Evolutionary conservation across 208 protist species (phyloP), one percentile per base, ranked within the genome.

Genomic region (Trypanosoma brucei): DNA sequence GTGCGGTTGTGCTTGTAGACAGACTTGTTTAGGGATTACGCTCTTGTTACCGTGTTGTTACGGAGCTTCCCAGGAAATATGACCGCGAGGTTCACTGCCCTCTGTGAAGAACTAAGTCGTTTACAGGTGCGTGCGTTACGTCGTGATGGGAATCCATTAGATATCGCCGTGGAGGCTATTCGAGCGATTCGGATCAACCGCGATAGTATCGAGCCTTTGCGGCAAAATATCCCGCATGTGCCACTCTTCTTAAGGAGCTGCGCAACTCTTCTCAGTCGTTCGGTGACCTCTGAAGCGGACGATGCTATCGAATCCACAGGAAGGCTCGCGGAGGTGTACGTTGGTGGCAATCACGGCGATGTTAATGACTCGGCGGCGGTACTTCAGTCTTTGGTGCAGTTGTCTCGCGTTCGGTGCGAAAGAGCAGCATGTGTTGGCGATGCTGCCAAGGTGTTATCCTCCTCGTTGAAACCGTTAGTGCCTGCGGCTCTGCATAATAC

Each of bases 71-170:
- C 11, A 46, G 31, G n/a, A 7, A 36, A 9, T 37, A 69, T 70
- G 65, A 45, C 45, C 31, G 30, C 40, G n/a, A 39, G 22, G n/a
- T 78, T 88, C 68, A 42, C 50, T 33, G 37, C 59, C 0, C 49
- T 93, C 13, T 93, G 81, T 50, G 63, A 86, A 13, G 84, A 94
- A 62, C 68, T 95, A 59, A 64, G 76, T 5, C 71, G 70, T n/a
- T 62, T 95, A 6, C 89, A 95, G 55, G 57, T 95, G 39, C 72
- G 75, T 35, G 54, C 93, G 59, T 75, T 95, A 45, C 82, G 76
- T 22, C 83, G 89, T 14, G 67, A 84, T 9, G 84, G 73, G n/a
- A 62, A 72, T 34, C 83, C 74, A 0, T 0, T 37, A 8, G 42
- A 52, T 11, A 42, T 91, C 30, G 62, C 70, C 3, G 42, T 50